Conservation (phyloP, 768 basidiomycete species). For the Pulveroboletus sp. region DNA sequence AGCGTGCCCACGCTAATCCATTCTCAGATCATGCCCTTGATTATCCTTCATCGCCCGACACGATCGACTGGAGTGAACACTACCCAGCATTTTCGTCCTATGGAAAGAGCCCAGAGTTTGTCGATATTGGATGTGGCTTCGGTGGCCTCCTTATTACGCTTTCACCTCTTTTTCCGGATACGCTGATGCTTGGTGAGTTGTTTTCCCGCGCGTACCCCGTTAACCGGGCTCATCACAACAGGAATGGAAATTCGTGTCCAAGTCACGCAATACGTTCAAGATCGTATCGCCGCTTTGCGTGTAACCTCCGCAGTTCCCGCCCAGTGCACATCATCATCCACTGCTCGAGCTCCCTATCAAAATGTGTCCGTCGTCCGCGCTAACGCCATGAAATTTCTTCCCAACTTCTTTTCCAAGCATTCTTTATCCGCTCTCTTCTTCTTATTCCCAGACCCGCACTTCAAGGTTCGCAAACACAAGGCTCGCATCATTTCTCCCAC, state of each 20-base stretch:
- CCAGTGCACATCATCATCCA: conserved; percentile 20
- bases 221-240: conserved; percentile 28
- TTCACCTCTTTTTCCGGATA: conserved; percentile 88
- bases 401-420: conserved; percentile 90
- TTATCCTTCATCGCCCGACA: conserved; percentile 75
- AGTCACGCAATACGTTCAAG: conserved; percentile 94
- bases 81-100: conserved; percentile 67
- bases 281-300: conserved; percentile 92
- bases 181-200: conserved; percentile 90
- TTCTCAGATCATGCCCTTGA: conserved; percentile 87
- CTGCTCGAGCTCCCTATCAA: conserved; percentile 54
- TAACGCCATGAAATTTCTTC: conserved; percentile 98
- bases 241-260: conserved; percentile 97
- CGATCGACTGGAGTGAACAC: conserved; percentile 80
- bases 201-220: conserved; percentile 9
- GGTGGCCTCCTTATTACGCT: conserved; percentile 89
- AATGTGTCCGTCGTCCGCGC: conserved; percentile 94
- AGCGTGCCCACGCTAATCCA: conserved; percentile 82
- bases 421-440: conserved; percentile 95
- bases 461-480: conserved; percentile 98
- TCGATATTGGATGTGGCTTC: conserved; percentile 97
- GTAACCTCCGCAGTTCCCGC: conserved; percentile 41
- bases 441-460: conserved; percentile 98
- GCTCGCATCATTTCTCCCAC: conserved; percentile 97
- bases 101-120: conserved; percentile 82